Conservation (phyloP, 257 asterid species). For the Solanum tacnaense region DNA sequence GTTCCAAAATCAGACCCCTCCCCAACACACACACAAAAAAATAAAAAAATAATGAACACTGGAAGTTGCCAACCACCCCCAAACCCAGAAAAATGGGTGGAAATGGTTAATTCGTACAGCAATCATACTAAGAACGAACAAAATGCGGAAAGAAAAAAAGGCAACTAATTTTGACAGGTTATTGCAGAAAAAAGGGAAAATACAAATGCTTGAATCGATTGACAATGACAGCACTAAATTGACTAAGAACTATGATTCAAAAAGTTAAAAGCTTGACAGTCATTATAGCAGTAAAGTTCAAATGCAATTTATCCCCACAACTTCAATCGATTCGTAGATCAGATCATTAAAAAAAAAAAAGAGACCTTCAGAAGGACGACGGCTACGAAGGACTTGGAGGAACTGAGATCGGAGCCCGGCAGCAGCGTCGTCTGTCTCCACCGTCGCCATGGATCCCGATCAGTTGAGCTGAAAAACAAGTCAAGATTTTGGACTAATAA, state of each 20-base stretch:
- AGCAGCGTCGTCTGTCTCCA: constrained; percentile 4
- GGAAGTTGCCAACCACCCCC: neutral
- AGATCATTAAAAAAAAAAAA: neutral
- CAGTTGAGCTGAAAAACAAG: neutral
- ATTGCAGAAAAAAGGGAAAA: neutral
- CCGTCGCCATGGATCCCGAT: neutral
- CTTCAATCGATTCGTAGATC: neutral
- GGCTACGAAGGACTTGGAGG: constrained; percentile 44
- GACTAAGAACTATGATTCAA: neutral
- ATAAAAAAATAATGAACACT: no score
- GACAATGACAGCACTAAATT: neutral
- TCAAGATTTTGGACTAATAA: neutral
- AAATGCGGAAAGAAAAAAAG: neutral
- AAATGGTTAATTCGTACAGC: neutral
- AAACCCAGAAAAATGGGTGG: neutral
- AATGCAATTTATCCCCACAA: neutral
- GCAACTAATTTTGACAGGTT: neutral
- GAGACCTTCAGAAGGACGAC: constrained; percentile 55
- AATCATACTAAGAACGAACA: neutral
- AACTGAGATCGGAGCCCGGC: constrained; percentile 36
- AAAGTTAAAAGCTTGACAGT: neutral
- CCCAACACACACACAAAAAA: neutral
- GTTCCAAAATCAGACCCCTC: neutral
- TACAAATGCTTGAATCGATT: neutral
- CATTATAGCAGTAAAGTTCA: neutral